phyloP scores from a whole-genome alignment of 257 asterid genomes.

The Sherardia arvensis region DNA sequence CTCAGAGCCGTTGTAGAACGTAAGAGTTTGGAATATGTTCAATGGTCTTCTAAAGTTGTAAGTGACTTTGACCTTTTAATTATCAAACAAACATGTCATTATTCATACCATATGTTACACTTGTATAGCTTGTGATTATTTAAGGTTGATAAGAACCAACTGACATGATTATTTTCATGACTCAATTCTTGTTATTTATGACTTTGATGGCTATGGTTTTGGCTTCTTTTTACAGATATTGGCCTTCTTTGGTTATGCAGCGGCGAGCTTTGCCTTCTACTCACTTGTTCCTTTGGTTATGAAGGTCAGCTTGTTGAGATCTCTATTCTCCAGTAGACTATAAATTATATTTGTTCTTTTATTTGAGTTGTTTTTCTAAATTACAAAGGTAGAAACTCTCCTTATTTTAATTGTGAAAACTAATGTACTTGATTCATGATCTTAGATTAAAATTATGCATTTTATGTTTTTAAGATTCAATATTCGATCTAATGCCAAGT shows the following conservation, averaged over 20 bases:
- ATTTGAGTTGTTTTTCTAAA: background rate
- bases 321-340: no score
- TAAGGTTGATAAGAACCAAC: background rate
- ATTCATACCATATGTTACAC: background rate
- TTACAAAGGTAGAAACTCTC: background rate
- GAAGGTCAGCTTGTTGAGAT: slow-evolving; percentile 24
- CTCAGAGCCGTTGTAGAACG: slow-evolving; percentile 44
- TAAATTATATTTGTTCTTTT: background rate
- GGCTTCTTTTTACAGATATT: slow-evolving; percentile 28
- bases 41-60: slow-evolving; percentile 54
- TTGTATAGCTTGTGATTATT: background rate
- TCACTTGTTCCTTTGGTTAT: slow-evolving; percentile 40
- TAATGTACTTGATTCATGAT: background rate
- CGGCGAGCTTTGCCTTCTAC: slow-evolving; percentile 45
- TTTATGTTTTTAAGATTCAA: background rate
- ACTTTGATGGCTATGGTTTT: background rate
- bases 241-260: slow-evolving; percentile 34
- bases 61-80: slow-evolving; percentile 10
- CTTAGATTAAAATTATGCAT: background rate
- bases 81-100: background rate
- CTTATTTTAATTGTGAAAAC: background rate
- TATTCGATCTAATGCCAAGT: background rate
- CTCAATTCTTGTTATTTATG: background rate
- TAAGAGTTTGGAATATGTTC: slow-evolving; percentile 35
- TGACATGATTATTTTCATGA: background rate